A percentile compares a stretch with the other conserved stretches of the same genome.
Conservation (phyloP, 805 yeast genomes). For the Schizosaccharomyces lindneri region DNA sequence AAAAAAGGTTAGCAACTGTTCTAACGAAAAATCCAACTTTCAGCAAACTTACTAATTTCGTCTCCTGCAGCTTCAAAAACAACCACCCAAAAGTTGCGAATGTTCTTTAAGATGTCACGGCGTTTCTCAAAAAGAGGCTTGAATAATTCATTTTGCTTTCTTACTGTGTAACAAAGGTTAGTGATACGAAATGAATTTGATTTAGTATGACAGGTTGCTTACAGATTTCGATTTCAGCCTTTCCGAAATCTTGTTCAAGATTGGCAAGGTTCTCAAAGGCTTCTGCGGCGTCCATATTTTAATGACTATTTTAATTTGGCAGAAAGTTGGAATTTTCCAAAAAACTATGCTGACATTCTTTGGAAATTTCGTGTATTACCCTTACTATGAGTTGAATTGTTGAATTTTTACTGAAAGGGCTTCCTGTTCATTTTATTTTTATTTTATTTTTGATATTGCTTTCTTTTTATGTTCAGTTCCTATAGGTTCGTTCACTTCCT, state of each 20-base stretch:
- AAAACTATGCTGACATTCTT: too few relatives aligned
- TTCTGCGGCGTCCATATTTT: background rate
- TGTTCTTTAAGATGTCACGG: conserved; percentile 23
- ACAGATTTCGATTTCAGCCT: conserved; percentile 11
- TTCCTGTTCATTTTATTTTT: too few relatives aligned
- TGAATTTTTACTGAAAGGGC: too few relatives aligned
- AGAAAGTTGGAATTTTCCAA: background rate
- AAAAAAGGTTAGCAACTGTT: background rate
- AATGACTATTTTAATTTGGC: background rate
- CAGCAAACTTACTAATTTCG: conserved; percentile 11
- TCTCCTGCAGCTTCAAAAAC: conserved; percentile 67
- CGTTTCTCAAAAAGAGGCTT: conserved; percentile 33
- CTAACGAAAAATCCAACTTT: too few relatives aligned
- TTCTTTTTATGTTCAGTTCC: too few relatives aligned
- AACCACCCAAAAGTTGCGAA: conserved; percentile 71
- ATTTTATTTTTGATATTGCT: too few relatives aligned
- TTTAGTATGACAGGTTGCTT: conserved; percentile 3
- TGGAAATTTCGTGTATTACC: background rate
- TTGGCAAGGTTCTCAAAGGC: conserved; percentile 9
- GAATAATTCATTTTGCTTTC: background rate
- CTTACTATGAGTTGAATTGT: background rate
- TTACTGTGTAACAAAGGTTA: background rate
- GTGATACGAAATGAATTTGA: too few relatives aligned
- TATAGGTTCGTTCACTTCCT: too few relatives aligned
- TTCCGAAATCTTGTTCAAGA: conserved; percentile 9